These are phyloP conservation scores for Populus deltoides DNA, from an alignment of 345 rosid species.

Conservation along the genomic window DNA sequence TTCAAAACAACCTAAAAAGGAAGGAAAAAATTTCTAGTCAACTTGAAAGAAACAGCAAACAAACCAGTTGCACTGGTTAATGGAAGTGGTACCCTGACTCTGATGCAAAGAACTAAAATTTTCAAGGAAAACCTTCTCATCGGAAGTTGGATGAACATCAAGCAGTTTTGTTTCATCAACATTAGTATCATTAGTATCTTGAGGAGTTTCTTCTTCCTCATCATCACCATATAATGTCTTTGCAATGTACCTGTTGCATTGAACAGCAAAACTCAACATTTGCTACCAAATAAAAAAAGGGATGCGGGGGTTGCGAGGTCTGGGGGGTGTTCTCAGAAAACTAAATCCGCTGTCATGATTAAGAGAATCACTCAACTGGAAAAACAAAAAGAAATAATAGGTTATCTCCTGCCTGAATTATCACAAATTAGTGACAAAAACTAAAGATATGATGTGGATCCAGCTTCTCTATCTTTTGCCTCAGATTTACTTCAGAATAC, in stretches of 20 bases:
- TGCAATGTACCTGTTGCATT: constrained; percentile 69
- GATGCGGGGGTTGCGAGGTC: too few species aligned
- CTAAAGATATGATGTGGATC: not conserved
- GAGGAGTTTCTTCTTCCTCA: constrained; percentile 56
- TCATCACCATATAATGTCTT: constrained; percentile 77
- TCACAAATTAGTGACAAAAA: not conserved
- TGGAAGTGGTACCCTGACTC: not conserved
- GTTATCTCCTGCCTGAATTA: not conserved
- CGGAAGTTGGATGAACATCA: constrained; percentile 73
- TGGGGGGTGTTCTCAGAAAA: not conserved
- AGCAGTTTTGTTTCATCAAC: constrained; percentile 80
- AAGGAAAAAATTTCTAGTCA: not conserved
- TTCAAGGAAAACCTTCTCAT: constrained; percentile 67
- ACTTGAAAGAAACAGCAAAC: not conserved
- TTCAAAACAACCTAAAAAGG: constrained; percentile 65
- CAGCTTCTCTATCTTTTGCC: not conserved
- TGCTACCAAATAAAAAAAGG: not conserved
- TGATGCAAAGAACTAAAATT: not conserved
- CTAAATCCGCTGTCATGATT: not conserved
- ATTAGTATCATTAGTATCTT: constrained; percentile 19
- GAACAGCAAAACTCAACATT: constrained; percentile 4
- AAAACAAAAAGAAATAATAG: not conserved
- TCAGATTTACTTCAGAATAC: not conserved
- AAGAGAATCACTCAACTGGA: not conserved
- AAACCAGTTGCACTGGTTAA: constrained; percentile 2